A percentile compares a stretch with the other conserved stretches of the same genome.
These are phyloP conservation scores for Fusarium sarcochroum DNA, from an alignment of 2,329 filamentous ascomycete species.

Conservation along the genomic window DNA sequence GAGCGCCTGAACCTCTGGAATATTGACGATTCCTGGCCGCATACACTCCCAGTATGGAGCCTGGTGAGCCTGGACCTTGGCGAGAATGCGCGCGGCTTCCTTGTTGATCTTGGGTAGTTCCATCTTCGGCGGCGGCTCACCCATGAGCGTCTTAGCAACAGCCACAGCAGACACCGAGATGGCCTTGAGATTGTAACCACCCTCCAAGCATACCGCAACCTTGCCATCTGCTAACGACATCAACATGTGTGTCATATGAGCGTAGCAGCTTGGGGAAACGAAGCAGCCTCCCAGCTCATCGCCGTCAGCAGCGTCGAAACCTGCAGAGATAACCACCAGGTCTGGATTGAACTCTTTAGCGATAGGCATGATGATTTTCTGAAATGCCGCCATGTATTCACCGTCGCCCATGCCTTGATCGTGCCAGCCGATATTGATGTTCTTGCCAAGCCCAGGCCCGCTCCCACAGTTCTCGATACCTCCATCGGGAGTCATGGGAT, in stretches of 20 bases:
- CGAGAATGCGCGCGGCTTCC: conserved; percentile 69
- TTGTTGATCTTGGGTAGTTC: conserved; percentile 69
- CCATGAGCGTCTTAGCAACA: conserved; percentile 94
- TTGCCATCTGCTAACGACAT: conserved; percentile 94
- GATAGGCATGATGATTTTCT: conserved; percentile 96
- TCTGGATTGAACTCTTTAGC: conserved; percentile 94
- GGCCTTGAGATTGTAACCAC: conserved; percentile 93
- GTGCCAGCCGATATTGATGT: conserved; percentile 77
- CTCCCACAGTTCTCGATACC: conserved; percentile 72
- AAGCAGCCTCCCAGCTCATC: conserved; percentile 94
- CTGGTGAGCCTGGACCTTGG: conserved; percentile 72
- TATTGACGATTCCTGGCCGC: conserved; percentile 74
- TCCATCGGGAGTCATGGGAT: conserved; percentile 70
- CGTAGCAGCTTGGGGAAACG: conserved; percentile 91
- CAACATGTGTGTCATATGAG: conserved; percentile 99
- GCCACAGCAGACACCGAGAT: conserved; percentile 94
- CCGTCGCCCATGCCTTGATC: conserved; percentile 91
- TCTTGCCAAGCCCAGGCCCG: conserved; percentile 69
- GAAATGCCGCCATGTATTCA: conserved; percentile 96
- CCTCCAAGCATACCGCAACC: conserved; percentile 92
- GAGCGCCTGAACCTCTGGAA: conserved; percentile 65
- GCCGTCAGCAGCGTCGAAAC: conserved; percentile 94
- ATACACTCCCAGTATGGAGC: conserved; percentile 90
- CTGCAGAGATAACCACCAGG: conserved; percentile 93
- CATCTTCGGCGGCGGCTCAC: conserved; percentile 83